phyloP scores from a whole-genome alignment of 1,284 basidiomycete genomes.

The Neonothopanus nambi region DNA sequence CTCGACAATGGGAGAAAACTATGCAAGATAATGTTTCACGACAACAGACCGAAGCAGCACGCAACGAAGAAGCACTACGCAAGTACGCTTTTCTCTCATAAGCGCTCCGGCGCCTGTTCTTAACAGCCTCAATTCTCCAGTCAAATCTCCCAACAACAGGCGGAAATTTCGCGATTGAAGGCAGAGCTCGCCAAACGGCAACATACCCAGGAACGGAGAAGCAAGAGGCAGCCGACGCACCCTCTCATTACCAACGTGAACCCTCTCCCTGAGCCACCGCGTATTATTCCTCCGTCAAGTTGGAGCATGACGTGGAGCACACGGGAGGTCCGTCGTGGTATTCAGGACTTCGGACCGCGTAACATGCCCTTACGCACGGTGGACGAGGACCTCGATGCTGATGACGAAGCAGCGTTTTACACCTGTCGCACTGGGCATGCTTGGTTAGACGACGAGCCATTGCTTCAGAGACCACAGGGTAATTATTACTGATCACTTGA shows the following conservation, averaged over 20 bases:
- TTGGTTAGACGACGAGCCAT: conserved; percentile 1
- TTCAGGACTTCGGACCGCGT: neutral
- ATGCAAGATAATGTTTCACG: neutral
- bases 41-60: conserved; percentile 4
- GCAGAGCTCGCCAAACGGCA: conserved; percentile 29
- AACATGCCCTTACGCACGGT: neutral
- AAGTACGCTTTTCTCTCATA: conserved; percentile 2
- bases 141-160: conserved; percentile 23
- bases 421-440: conserved; percentile 4
- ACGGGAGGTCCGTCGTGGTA: neutral
- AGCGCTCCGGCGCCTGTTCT: neutral
- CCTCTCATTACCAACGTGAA: neutral
- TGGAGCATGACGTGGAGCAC: neutral
- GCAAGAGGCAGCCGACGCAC: neutral
- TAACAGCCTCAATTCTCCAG: conserved; percentile 2
- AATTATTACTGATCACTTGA: neutral
- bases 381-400: neutral
- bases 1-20: conserved; percentile 18
- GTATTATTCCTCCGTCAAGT: neutral
- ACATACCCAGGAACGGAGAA: conserved; percentile 14
- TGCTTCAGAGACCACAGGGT: neutral
- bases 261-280: conserved; percentile 10
- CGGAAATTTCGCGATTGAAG: conserved; percentile 24
- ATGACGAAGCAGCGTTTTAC: conserved; percentile 3
- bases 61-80: conserved; percentile 9